Base-by-base conservation (phyloP, 257 asterid genomes). In the Scutellaria barbata region DNA sequence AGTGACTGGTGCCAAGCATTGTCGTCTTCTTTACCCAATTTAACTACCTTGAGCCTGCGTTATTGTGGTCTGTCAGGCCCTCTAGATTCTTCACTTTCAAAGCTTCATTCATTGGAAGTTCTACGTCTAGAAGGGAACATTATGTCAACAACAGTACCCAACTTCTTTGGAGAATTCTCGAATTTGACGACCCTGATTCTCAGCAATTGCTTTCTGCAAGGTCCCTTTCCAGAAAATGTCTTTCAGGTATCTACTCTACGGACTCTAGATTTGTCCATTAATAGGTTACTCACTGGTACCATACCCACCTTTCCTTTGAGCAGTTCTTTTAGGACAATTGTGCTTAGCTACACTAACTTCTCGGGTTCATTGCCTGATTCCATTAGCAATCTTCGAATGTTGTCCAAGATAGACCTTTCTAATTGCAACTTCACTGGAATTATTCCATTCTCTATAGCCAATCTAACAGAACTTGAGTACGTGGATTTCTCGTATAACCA, bases 31-130 rank as follows among this genome's bases (percentile, higher is more conserved):
- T 41, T 77, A 45, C 88, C 79, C 1, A 70, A 81, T 35, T 73
- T 88, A 53, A 69, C 13, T 10, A 47, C 39, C 8, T 75, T 89
- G 88, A 89, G 92, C 68, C 58, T 89, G 80, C 66, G 76, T 9
- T 0, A 4, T 0, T 85, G 92, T 69, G 39, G 8, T 2, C 72
- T 89, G 12, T 59, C 74, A 10, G 90, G 90, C 10, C 82, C 81
- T 13, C 3, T 85, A 5, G 33, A 80, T 71, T 8, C 79, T 25
- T 86, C 89, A 1, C 74, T 86, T 25, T 46, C 72, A 20, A 5
- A 43, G 40, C 82, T 89, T n/a, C 76, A 1, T 0, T 64, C 58
- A 17, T 88, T 89, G 17, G 84, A 87, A 2, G 57, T 60, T 33
- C 74, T 89, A 60, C 79, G 10, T 0, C 85, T 87, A 0, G 87